Evolutionary conservation across 129 eudicot species (phyloP), one percentile per base, ranked within the genome.

Genomic region (Tanacetum coccineum): DNA sequence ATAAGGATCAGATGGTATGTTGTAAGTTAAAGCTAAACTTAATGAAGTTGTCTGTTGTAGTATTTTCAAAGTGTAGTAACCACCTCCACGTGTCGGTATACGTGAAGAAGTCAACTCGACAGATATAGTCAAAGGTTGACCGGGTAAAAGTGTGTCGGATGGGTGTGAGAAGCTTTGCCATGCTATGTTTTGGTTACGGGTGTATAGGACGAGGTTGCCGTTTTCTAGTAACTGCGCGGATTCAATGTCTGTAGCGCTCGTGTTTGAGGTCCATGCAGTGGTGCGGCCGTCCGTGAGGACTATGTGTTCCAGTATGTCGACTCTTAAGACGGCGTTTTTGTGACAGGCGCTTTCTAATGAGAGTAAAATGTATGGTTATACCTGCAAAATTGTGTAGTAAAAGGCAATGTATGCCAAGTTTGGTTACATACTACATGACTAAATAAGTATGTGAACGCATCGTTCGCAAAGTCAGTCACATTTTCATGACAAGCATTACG

Each of bases 101-200:
- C 71, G 70, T 13, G 96, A 80, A 0, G 99, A 93, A 21, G 83
- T 84, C 66, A 89, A 75, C 83, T 89, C 95, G 5, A 68, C 82
- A 18, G 87, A 74, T 45, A 50, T 90, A 7, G 87, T 84, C 60
- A 93, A 78, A 51, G 99, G 87, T 60, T 93, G 99, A 55, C 99
- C 99, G 2, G 96, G 96, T 32, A 93, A 77, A 70, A 89, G 92
- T 2, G 99, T 93, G 78, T 93, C 96, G 0, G 96, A 88, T 42
- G 99, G 99, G 78, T 93, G 93, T 2, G 87, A 68, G 57, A 93
- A 93, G 85, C 92, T 84, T 64, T 93, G 92, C 96, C 96, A 93
- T 1, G 81, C 82, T 48, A 81, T 58, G 58, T 55, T 48, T 36
- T 65, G 72, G 46, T 76, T 30, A 13, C 59, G 20, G 44, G 75